A percentile compares a stretch with the other conserved stretches of the same genome.
These are phyloP conservation scores for Hypoxylon intermedium DNA, from an alignment of 495 filamentous ascomycete genomes.

Conservation along the genomic window DNA sequence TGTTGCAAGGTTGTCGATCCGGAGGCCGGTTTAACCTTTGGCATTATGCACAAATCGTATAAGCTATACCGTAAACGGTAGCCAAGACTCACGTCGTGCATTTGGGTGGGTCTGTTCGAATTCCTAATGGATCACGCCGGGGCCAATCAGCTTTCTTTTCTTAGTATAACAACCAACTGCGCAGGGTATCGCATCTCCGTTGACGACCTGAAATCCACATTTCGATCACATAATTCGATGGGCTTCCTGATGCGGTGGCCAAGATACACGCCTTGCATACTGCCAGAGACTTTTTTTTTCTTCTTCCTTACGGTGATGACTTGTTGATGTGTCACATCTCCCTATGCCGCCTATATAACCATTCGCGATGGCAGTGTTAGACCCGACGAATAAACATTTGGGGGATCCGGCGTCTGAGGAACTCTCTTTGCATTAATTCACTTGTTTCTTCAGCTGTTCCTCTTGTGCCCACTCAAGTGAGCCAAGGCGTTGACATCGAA, in stretches of 20 bases:
- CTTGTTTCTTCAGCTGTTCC: background rate
- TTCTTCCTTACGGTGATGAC: slow-evolving; percentile 5
- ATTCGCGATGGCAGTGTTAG: background rate
- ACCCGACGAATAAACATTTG: background rate
- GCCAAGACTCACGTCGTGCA: slow-evolving; percentile 43
- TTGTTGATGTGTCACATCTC: background rate
- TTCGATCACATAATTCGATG: slow-evolving; percentile 20
- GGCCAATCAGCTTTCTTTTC: background rate
- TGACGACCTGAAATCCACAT: slow-evolving; percentile 7
- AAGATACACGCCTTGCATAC: slow-evolving; percentile 33
- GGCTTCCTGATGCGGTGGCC: slow-evolving; percentile 25
- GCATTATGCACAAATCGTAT: slow-evolving; percentile 15
- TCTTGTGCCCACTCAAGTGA: background rate
- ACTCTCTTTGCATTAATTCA: background rate
- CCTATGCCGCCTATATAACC: slow-evolving; percentile 14
- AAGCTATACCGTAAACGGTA: slow-evolving; percentile 44
- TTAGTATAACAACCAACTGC: too few species aligned
- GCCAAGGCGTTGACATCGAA: background rate
- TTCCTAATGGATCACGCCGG: slow-evolving; percentile 1
- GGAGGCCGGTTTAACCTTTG: slow-evolving; percentile 5
- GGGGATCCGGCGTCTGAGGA: background rate
- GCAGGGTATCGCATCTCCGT: too few species aligned
- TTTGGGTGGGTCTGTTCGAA: slow-evolving; percentile 21
- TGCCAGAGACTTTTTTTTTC: slow-evolving; percentile 18
- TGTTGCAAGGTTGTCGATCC: background rate